Base-by-base conservation (phyloP, 768 basidiomycete genomes). In the Lactarius quietus region DNA sequence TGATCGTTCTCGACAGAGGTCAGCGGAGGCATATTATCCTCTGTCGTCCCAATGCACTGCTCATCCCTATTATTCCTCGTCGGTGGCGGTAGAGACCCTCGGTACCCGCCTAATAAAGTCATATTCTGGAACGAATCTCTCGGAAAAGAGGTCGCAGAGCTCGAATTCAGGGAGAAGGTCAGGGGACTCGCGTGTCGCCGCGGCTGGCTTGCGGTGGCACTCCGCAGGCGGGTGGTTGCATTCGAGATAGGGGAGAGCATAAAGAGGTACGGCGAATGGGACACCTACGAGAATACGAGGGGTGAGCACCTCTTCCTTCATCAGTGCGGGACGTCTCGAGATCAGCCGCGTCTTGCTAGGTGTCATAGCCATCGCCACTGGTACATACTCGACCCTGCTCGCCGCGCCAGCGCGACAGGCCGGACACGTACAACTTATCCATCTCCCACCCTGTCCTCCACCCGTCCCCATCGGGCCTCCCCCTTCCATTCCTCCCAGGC, bases 21-120 rank as follows among this genome's bases (percentile, higher is more conserved):
- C 62, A 82, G 82, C 17, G 88, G 88, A 43, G 92, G 93, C 33
- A 93, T 93, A 2, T 80, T 94, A 1, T 79, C 88, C n/a, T 81
- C 83, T 29, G 89, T 84, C 20, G 82, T 92, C 17, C 93, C 93
- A 3, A 78, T 92, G 62, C 92, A 95, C 72, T 83, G 86, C 14
- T 87, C 92, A 14, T 93, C 92, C 65, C 78, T 95, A 26, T 80
- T 95, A 57, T 93, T 94, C 75, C 85, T 95, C 55, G 80, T 94
- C 61, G 93, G 93, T 57, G 93, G 93, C 53, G 92, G 93, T 43
- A 83, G 87, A 61, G 93, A 90, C 74, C 93, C 93, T 35, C 83
- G 89, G 12, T 95, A 94, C 76, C 90, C 94, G 33, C 90, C 89
- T 33, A 95, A 95, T 77, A 95, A 96, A 78, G 90, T 95, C 61